These are phyloP conservation scores for Globisporangium radiosum DNA, from an alignment of 352 stramenopile genomes.

Conservation along the genomic window DNA sequence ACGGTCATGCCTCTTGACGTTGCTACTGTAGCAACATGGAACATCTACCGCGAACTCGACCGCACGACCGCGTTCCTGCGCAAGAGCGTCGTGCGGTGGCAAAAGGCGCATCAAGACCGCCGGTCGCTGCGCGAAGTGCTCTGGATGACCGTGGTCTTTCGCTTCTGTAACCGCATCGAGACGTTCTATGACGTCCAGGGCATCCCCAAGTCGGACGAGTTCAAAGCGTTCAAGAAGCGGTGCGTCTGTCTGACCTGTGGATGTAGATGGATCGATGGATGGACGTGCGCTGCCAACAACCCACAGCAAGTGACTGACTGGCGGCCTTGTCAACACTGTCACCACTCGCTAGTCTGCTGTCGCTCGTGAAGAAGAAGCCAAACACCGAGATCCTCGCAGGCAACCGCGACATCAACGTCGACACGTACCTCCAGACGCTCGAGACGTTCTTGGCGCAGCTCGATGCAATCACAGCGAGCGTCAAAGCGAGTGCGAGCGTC, in stretches of 20 bases:
- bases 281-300: too few species aligned
- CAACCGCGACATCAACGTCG: conserved; percentile 49
- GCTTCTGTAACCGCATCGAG: conserved; percentile 78
- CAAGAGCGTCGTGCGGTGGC: conserved; percentile 74
- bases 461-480: conserved; percentile 44
- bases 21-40: conserved; percentile 49
- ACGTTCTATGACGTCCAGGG: conserved; percentile 75
- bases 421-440: conserved; percentile 54
- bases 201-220: conserved; percentile 68
- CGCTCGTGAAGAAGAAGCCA: conserved; percentile 48
- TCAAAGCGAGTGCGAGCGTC: conserved; percentile 43
- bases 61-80: conserved; percentile 75
- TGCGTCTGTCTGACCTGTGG: conserved; percentile 9
- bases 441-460: conserved; percentile 61
- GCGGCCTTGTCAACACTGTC: too few species aligned
- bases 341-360: conserved; percentile 22
- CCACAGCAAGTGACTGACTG: too few species aligned
- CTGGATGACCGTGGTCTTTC: conserved; percentile 78
- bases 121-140: conserved; percentile 67
- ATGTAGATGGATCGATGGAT: too few species aligned
- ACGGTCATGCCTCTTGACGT: not conserved
- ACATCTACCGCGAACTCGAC: conserved; percentile 81
- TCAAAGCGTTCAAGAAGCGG: conserved; percentile 61
- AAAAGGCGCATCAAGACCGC: conserved; percentile 60
- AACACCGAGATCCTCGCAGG: conserved; percentile 44